Evolutionary conservation across 495 filamentous ascomycete species (phyloP), one percentile per base, ranked within the genome.

Genomic region (Chaetomium cochliodes): DNA sequence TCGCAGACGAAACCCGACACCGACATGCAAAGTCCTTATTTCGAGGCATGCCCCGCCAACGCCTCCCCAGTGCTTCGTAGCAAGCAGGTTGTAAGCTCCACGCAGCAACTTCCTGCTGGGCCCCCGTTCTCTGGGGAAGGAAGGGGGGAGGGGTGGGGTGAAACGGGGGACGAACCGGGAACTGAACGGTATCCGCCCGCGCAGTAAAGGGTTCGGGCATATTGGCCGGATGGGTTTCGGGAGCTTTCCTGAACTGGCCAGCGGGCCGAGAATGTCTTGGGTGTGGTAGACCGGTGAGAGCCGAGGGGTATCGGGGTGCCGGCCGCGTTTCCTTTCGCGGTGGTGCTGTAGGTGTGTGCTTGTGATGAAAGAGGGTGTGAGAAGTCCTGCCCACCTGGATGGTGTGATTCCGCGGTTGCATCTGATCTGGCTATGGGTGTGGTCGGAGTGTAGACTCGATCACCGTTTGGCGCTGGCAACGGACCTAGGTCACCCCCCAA

Each of bases 161-260:
- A 44, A 18, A 44, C 13, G 41, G 41, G 41, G 41, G 0, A 18
- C 11, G 3, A 1, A 11, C 41, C 41, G 0, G 15, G 13, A 18
- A 1, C 9, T 44, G 41, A 18, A 5, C 37, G 1, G 11, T 20
- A 39, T 39, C 18, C 8, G 53, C 30, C 11, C 20, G 55, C 37
- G 55, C 37, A 26, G 16, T 22, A 58, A 37, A 46, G 5, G 57
- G 41, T 16, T 3, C 33, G 42, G 20, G 44, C 26, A 20, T 59
- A 18, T 9, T 44, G 57, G 41, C 42, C 41, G 47, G 57, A 59
- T 33, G 41, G 37, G 8, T 5, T 1, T 59, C 57, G 57, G 41
- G 41, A 59, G 57, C 41, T 33, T 33, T 26, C 41, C 23, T 20
- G 41, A 26, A 33, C 22, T 22, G 55, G 55, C 23, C 16, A 18